Conservation (phyloP, 805 yeast genomes). For the Wickerhamiella alocasiicola region DNA sequence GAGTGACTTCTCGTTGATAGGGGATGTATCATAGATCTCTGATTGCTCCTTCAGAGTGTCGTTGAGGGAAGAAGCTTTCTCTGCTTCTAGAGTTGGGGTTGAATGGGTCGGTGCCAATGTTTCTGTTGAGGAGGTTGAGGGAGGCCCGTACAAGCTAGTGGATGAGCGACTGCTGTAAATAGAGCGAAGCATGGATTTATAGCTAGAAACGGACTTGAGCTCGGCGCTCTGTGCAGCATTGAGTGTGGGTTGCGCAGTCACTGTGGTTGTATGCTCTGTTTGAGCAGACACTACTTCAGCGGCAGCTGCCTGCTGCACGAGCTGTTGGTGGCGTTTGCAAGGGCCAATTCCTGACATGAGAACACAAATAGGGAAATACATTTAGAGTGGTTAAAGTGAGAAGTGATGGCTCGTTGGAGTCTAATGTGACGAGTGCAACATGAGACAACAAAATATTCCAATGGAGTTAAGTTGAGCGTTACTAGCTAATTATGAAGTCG, state of each 20-base stretch:
- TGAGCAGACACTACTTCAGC: not conserved
- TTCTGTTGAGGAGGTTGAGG: too few relatives aligned
- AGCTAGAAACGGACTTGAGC: not conserved
- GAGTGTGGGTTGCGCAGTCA: not conserved
- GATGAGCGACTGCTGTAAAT: slow-evolving; percentile 2
- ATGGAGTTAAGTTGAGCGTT: too few relatives aligned
- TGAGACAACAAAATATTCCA: not conserved
- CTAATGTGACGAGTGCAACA: not conserved
- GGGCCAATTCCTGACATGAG: not conserved
- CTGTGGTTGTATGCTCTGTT: not conserved
- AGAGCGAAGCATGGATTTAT: slow-evolving; percentile 1
- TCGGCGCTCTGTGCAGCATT: not conserved
- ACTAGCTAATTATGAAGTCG: too few relatives aligned
- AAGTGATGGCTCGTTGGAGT: not conserved
- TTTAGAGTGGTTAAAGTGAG: not conserved
- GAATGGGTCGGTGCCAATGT: too few relatives aligned
- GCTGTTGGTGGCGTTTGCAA: not conserved
- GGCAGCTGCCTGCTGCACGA: not conserved
- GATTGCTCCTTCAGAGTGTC: too few relatives aligned
- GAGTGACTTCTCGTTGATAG: too few relatives aligned
- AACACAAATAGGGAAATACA: slow-evolving; percentile 1
- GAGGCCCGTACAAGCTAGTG: too few relatives aligned
- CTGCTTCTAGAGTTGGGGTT: too few relatives aligned
- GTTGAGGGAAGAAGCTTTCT: too few relatives aligned
- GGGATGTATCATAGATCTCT: too few relatives aligned